Evolutionary conservation across 1,139 yeast species (phyloP).

Genomic region (Debaryomycetaceae sp.): DNA sequence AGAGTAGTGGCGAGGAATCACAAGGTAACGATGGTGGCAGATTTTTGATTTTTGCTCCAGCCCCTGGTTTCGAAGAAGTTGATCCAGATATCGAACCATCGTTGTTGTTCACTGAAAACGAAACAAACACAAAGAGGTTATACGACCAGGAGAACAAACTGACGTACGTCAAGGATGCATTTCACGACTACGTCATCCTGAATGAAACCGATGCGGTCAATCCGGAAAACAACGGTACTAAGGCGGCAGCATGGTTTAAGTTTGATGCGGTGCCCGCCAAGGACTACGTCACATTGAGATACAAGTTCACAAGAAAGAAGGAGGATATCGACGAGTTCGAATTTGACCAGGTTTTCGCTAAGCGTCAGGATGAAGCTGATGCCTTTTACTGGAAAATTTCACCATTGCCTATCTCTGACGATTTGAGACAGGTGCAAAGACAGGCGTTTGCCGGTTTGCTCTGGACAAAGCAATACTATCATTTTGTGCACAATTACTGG

Average conservation of each 20-base stretch:
- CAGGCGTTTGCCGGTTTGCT: constrained; percentile 93
- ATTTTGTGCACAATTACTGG: constrained; percentile 87
- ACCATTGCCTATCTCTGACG: constrained; percentile 82
- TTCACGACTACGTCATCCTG: constrained; percentile 77
- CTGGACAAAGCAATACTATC: constrained; percentile 94
- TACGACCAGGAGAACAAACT: constrained; percentile 58
- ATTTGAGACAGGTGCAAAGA: constrained; percentile 79
- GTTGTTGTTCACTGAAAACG: constrained; percentile 83
- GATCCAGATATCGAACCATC: constrained; percentile 70
- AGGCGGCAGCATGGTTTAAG: constrained; percentile 73
- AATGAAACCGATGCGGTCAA: constrained; percentile 24
- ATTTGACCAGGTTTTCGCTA: constrained; percentile 68
- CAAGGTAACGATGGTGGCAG: constrained; percentile 27
- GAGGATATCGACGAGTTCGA: constrained; percentile 65
- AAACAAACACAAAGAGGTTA: constrained; percentile 68
- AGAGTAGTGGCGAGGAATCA: no score
- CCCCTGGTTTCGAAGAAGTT: constrained; percentile 68
- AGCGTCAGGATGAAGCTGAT: constrained; percentile 87
- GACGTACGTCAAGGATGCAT: constrained; percentile 78
- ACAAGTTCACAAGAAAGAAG: constrained; percentile 53
- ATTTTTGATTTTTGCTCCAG: constrained; percentile 73
- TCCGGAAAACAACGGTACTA: constrained; percentile 54
- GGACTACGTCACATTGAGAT: constrained; percentile 83
- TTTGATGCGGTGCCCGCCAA: constrained; percentile 84
- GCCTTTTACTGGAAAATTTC: constrained; percentile 89